A percentile compares a stretch with the other conserved stretches of the same genome.
Evolutionary conservation across 2,329 filamentous ascomycete species (phyloP).

Genomic region (Scortechinia acanthostroma): DNA sequence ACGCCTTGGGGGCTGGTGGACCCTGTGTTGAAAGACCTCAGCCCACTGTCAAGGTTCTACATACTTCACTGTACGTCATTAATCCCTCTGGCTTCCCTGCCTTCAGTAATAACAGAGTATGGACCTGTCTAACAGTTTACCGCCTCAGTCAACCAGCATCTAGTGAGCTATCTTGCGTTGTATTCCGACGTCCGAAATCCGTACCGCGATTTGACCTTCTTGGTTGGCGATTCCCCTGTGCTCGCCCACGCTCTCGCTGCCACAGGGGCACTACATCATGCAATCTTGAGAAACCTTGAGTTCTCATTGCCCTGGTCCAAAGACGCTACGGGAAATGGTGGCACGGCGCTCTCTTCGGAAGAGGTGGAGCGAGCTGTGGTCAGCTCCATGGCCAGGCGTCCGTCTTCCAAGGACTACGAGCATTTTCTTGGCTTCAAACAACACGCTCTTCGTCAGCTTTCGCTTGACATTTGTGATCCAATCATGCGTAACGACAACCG

Average conservation of each 20-base stretch:
- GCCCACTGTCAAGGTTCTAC: conserved; percentile 31
- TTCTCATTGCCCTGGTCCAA: conserved; percentile 21
- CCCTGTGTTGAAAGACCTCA: conserved; percentile 34
- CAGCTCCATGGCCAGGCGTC: conserved; percentile 17
- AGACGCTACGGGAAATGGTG: conserved; percentile 3
- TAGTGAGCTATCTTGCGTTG: conserved; percentile 31
- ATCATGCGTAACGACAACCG: conserved; percentile 24
- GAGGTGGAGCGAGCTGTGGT: conserved; percentile 17
- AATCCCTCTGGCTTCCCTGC: too few relatives aligned
- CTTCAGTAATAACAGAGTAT: too few relatives aligned
- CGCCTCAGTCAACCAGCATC: conserved; percentile 14
- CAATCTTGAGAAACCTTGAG: conserved; percentile 22
- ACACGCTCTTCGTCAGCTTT: conserved; percentile 30
- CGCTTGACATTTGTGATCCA: conserved; percentile 17
- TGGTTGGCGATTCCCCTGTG: conserved; percentile 31
- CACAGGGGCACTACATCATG: conserved; percentile 36
- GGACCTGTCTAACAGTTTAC: too few relatives aligned
- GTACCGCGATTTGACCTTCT: conserved; percentile 34
- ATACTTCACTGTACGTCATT: conserved; percentile 30
- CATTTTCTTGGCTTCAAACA: conserved; percentile 37
- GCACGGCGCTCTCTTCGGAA: conserved; percentile 4
- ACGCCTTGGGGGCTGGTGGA: conserved; percentile 30
- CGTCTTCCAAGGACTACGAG: conserved; percentile 22
- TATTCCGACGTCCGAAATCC: conserved; percentile 36
- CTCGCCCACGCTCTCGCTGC: conserved; percentile 35